Evolutionary conservation across 2,329 filamentous ascomycete species (phyloP), one percentile per base, ranked within the genome.

Genomic region (Aspergillus sp.): DNA sequence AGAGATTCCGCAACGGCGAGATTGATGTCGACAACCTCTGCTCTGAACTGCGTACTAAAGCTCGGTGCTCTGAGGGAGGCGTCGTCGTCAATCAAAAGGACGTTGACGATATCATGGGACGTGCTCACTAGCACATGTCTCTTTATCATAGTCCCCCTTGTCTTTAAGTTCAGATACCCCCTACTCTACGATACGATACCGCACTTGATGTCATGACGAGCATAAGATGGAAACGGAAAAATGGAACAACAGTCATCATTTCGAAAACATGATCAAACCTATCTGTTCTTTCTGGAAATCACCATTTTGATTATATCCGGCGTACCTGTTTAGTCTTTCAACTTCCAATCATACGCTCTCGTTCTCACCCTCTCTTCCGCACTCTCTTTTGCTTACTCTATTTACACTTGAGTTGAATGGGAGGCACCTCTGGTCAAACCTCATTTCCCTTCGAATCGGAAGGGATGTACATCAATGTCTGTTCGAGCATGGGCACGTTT

Each of bases 1-100:
- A 92, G 61, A 92, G 90, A 73, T 95, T 96, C 67, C 90, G 93
- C 72, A 90, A 86, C 59, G 93, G 93, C 67, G 93, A 96, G 67
- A 92, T 98, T 65, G 95, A 99, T 67, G 89, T 99, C 52, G 95
- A 99, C 72, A 88, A 89, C 36, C 84, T 99, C 24, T 99, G 95
- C 79, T 90, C 90, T 4, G 93, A 99, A 73, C 85, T 99, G 14
- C 91, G 94, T 65, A 91, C 93, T 74, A 99, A 99, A 80, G 95
- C 95, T 59, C 95, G 94, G 73, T 99, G 95, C 76, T 96, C 92
- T 0, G 80, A 96, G 67, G 89, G 84, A 18, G 94, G 95, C 16
- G 91, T 96, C 12, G 91, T 96, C 18, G 90, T 99, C 24, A 89
- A 92, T 63, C 88, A 96, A 78, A 86, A 87, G 56, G 93, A 98